Base-by-base conservation (phyloP, 352 stramenopile genomes). In the Pythium sp. region DNA sequence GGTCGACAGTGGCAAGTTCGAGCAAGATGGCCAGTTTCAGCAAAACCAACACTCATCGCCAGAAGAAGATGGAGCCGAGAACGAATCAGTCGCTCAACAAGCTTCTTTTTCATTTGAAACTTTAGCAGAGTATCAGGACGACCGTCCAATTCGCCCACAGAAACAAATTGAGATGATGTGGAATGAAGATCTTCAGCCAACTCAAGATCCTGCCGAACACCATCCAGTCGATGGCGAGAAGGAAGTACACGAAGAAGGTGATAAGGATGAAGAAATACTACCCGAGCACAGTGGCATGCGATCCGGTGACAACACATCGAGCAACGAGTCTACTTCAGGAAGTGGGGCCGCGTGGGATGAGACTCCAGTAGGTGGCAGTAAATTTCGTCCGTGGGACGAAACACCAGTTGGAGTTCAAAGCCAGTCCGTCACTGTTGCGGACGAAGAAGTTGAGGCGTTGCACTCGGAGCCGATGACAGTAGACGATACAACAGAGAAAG, bases 71-170 rank as follows among this genome's bases (percentile, higher is more conserved):
- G 36, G 20, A 22, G 54, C 32, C 18, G 30, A 55, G 12, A 38
- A 18, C 18, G 18, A 46, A 12, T 20, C 18, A 54, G 53, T 55
- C 30, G 18, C 28, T 41, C 8, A 57, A 36, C 20, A 47, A 20
- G 46, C 28, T 55, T 22, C 26, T 34, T 32, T 32, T 4, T 65
- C n/a, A 9, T 15, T 32, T 3, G 63, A 62, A 15, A 69, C 18
- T 18, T 24, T 36, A 53, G 6, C n/a, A 12, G 11, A 30, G 11
- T 53, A 36, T 7, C 71, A 58, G 71, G 71, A 74, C 22, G 64
- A 76, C 0, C 71, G 58, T 26, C 68, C 67, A 6, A 72, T 74
- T 53, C 55, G 32, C 12, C 34, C 57, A n/a, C 64, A 57, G 5
- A 34, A 47, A n/a, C 28, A 58, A 65, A 41, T 9, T 36, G 41